Conservation (phyloP, 169 alveolate species). For the Cryptosporidium meleagridis region DNA sequence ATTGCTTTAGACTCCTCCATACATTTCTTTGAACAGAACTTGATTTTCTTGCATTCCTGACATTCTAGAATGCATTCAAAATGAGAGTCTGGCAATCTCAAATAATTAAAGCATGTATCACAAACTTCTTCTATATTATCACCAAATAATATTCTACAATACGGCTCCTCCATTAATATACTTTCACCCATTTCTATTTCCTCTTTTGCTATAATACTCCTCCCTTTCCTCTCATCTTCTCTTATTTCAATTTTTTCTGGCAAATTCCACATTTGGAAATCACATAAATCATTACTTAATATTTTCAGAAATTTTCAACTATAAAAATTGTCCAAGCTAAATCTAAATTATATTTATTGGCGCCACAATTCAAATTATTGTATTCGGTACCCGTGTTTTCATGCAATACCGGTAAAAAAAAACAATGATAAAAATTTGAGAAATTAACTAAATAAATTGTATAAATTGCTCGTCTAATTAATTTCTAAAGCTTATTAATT, state of each 20-base stretch:
- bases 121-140: constrained; percentile 14
- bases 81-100: not conserved
- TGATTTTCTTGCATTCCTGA: constrained; percentile 11
- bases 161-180: constrained; percentile 20
- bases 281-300: not conserved
- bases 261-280: constrained; percentile 26
- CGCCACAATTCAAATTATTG: not conserved
- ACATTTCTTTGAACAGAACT: constrained; percentile 44
- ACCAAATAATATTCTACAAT: constrained; percentile 11
- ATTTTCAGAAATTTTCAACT: not conserved
- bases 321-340: not conserved
- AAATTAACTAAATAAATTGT: not conserved
- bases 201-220: constrained; percentile 26
- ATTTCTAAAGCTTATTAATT: not conserved
- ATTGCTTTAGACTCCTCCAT: not conserved
- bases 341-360: not conserved
- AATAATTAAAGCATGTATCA: constrained; percentile 27
- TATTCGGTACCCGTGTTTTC: not conserved
- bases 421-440: not conserved
- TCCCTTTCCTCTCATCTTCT: constrained; percentile 14
- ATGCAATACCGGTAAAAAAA: constrained; percentile 1
- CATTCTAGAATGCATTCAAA: not conserved
- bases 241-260: constrained; percentile 13
- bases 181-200: constrained; percentile 41
- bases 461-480: not conserved